Conservation (phyloP, 2,329 filamentous ascomycete genomes). For the Monosporascus sp. region DNA sequence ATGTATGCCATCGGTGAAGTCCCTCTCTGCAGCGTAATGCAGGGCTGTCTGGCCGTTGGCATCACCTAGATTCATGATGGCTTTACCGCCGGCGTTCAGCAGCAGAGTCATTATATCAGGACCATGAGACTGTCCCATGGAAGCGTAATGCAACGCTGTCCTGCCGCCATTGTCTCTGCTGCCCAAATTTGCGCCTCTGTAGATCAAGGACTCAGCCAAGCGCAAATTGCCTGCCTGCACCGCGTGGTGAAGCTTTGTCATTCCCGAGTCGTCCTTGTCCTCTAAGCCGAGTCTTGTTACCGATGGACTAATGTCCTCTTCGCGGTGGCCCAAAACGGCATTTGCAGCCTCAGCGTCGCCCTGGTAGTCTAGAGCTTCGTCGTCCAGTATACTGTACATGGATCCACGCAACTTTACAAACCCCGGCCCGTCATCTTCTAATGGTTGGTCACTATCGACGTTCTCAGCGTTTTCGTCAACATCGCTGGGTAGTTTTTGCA, state of each 20-base stretch:
- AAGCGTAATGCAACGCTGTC: conserved; percentile 5
- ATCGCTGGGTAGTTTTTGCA: conserved; percentile 26
- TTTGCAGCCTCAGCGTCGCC: conserved; percentile 8
- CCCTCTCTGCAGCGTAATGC: conserved; percentile 20
- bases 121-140: too few species aligned
- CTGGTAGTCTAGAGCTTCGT: conserved; percentile 19
- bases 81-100: too few species aligned
- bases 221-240: conserved; percentile 12
- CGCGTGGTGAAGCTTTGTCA: conserved; percentile 18
- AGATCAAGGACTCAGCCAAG: conserved; percentile 16
- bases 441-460: conserved; percentile 18
- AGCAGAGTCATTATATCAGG: too few species aligned
- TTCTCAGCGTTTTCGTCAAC: conserved; percentile 15
- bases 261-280: conserved; percentile 13
- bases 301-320: too few species aligned
- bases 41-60: neutral
- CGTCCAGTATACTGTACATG: conserved; percentile 26
- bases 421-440: conserved; percentile 17
- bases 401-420: conserved; percentile 16
- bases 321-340: conserved; percentile 5
- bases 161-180: conserved; percentile 13
- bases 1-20: conserved; percentile 11
- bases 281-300: neutral
- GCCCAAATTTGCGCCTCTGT: conserved; percentile 9
- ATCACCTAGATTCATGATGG: too few species aligned